Percentiles rank a stretch among this genome's conserved stretches.
Evolutionary conservation across 495 filamentous ascomycete species (phyloP).

Genomic region (Apiosordaria backusii): DNA sequence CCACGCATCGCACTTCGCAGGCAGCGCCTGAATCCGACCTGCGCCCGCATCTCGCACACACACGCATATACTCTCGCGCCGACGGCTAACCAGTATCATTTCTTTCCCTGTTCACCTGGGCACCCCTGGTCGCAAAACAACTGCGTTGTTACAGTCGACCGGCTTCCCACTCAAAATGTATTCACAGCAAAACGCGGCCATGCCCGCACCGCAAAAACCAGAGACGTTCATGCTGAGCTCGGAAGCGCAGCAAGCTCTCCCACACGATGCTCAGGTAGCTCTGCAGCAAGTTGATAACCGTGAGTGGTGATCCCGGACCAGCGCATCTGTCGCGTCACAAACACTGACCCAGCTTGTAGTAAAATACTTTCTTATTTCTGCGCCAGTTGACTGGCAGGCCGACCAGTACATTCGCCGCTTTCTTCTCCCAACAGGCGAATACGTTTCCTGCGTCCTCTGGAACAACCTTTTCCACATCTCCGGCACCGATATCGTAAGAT

Average conservation of each 20-base stretch:
- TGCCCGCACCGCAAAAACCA: constrained; percentile 69
- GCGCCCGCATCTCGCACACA: not conserved
- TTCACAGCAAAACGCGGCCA: constrained; percentile 47
- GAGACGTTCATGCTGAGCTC: constrained; percentile 98
- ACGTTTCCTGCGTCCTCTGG: constrained; percentile 96
- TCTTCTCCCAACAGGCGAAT: constrained; percentile 93
- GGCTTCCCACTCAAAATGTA: constrained; percentile 39
- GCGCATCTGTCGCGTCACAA: constrained; percentile 11
- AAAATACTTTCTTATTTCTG: constrained; percentile 99
- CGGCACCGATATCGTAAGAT: constrained; percentile 97
- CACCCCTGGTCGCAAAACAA: constrained; percentile 17
- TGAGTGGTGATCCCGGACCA: constrained; percentile 51
- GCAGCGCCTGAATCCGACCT: constrained; percentile 30
- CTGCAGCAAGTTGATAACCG: constrained; percentile 97
- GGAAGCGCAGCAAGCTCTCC: constrained; percentile 92
- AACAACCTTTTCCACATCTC: constrained; percentile 99
- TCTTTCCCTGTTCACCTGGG: constrained; percentile 9
- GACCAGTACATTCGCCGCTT: constrained; percentile 97
- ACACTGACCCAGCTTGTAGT: constrained; percentile 50
- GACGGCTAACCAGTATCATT: not conserved
- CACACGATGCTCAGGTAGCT: constrained; percentile 94
- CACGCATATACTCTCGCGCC: not conserved
- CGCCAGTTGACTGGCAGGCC: constrained; percentile 93
- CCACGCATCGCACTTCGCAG: constrained; percentile 17
- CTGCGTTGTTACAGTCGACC: constrained; percentile 15